phyloP scores from a whole-genome alignment of 2,329 filamentous ascomycete genomes.

The Alternaria dauci region DNA sequence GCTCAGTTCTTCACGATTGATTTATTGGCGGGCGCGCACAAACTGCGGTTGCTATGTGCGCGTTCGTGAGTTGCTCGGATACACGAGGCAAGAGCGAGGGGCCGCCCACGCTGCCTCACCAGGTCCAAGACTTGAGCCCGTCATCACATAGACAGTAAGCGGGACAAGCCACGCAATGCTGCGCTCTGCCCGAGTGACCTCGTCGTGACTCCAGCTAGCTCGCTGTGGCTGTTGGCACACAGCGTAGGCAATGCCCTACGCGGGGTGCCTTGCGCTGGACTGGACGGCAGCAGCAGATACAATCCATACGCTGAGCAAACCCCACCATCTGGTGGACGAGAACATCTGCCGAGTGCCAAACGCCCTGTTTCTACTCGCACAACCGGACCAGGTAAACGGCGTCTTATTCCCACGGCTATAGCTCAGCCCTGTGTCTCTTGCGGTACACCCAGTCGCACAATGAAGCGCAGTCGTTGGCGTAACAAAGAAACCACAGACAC shows the following conservation, averaged over 20 bases:
- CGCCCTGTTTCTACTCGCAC: constrained; percentile 8
- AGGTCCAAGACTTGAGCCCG: constrained; percentile 14
- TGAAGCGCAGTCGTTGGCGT: constrained; percentile 9
- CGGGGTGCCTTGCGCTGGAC: constrained; percentile 4
- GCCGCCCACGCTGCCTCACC: constrained; percentile 13
- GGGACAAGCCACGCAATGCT: constrained; percentile 11
- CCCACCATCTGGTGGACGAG: constrained; percentile 17
- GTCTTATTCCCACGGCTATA: constrained; percentile 22
- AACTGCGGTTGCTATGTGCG: neutral
- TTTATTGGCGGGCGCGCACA: neutral
- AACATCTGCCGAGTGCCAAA: constrained; percentile 13
- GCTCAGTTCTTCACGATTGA: neutral
- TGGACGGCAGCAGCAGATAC: neutral
- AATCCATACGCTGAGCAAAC: constrained; percentile 21
- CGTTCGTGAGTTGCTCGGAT: constrained; percentile 7
- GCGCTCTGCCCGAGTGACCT: constrained; percentile 23
- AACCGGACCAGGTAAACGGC: constrained; percentile 26
- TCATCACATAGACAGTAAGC: constrained; percentile 29
- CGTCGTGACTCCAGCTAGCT: constrained; percentile 24
- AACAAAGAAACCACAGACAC: constrained; percentile 10
- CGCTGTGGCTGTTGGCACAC: constrained; percentile 1
- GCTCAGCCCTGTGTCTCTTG: constrained; percentile 11
- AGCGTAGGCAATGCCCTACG: neutral
- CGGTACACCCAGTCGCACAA: constrained; percentile 16
- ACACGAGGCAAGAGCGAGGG: constrained; percentile 18